Conservation (phyloP, 2,329 filamentous ascomycete genomes). For the Ophiostoma ulmi region DNA sequence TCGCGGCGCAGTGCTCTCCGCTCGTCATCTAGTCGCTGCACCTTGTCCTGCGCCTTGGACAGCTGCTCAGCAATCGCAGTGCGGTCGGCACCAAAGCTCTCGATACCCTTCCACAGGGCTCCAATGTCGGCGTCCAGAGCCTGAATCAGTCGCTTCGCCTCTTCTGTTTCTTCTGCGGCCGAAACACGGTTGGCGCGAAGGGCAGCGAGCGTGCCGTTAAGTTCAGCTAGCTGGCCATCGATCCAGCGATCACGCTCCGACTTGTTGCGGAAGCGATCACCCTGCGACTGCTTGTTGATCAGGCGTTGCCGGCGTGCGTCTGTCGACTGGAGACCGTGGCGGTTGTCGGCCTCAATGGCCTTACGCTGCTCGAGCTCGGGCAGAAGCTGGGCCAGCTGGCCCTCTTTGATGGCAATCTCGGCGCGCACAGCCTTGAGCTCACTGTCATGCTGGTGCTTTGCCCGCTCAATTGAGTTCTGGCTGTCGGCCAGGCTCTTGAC, state of each 20-base stretch:
- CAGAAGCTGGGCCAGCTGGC: slow-evolving; percentile 66
- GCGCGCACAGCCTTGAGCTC: slow-evolving; percentile 67
- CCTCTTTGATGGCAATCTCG: slow-evolving; percentile 71
- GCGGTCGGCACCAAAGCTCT: slow-evolving; percentile 72
- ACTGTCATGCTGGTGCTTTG: slow-evolving; percentile 63
- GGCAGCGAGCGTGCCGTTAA: slow-evolving; percentile 67
- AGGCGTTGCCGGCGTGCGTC: slow-evolving; percentile 72
- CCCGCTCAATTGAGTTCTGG: slow-evolving; percentile 70
- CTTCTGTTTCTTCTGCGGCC: slow-evolving; percentile 70
- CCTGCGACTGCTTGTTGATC: slow-evolving; percentile 87
- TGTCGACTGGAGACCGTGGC: slow-evolving; percentile 67
- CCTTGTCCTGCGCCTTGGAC: slow-evolving; percentile 68
- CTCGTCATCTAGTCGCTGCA: slow-evolving; percentile 77
- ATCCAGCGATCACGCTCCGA: slow-evolving; percentile 81
- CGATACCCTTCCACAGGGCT: slow-evolving; percentile 68
- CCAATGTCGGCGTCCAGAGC: slow-evolving; percentile 66
- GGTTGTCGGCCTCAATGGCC: slow-evolving; percentile 64
- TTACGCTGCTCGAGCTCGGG: slow-evolving; percentile 72
- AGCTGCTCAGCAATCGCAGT: slow-evolving; percentile 68
- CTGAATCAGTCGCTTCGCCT: slow-evolving; percentile 29
- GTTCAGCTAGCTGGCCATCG: slow-evolving; percentile 71
- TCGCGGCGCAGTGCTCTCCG: slow-evolving; percentile 83
- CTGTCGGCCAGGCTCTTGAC: slow-evolving; percentile 78
- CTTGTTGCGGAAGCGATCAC: slow-evolving; percentile 82
- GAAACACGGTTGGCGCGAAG: slow-evolving; percentile 82